Evolutionary conservation across 805 yeast genomes (phyloP).

Genomic region (Ascoidea tarda): DNA sequence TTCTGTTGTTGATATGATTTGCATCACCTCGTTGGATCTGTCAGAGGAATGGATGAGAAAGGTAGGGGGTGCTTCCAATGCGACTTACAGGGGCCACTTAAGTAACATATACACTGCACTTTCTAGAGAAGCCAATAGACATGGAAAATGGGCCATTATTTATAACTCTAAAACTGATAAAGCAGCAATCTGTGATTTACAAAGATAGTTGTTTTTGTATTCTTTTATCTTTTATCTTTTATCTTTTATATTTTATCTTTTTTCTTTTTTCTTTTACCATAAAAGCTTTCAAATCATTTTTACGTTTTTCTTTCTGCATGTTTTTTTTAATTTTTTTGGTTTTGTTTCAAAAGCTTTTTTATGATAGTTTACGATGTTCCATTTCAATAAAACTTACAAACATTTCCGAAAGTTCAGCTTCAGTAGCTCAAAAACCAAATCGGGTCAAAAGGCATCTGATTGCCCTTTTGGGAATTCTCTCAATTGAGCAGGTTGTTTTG

Average conservation of each 20-base stretch:
- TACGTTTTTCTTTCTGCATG: neutral
- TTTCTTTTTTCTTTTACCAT: neutral
- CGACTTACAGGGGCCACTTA: constrained; percentile 72
- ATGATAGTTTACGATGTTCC: neutral
- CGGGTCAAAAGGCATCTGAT: too few species aligned
- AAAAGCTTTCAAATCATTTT: neutral
- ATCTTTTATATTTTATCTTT: neutral
- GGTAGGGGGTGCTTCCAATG: constrained; percentile 68
- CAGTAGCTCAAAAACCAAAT: too few species aligned
- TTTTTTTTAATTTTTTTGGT: neutral
- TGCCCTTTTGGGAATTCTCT: too few species aligned
- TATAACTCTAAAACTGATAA: constrained; percentile 70
- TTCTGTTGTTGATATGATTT: constrained; percentile 75
- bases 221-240: neutral
- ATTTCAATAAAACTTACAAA: neutral
- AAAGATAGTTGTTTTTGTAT: constrained; percentile 22
- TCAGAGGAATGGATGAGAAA: constrained; percentile 70
- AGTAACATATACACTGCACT: constrained; percentile 59
- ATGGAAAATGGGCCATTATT: constrained; percentile 62
- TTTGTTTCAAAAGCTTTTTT: neutral
- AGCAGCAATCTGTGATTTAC: constrained; percentile 52
- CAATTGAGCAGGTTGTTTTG: too few species aligned
- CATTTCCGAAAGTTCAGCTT: too few species aligned
- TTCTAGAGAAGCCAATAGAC: constrained; percentile 57
- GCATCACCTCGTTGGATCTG: constrained; percentile 58